Percentiles rank a stretch among this genome's conserved stretches.
Conservation (phyloP, 768 basidiomycete species). For the Pleurotus salmoneostramineus region DNA sequence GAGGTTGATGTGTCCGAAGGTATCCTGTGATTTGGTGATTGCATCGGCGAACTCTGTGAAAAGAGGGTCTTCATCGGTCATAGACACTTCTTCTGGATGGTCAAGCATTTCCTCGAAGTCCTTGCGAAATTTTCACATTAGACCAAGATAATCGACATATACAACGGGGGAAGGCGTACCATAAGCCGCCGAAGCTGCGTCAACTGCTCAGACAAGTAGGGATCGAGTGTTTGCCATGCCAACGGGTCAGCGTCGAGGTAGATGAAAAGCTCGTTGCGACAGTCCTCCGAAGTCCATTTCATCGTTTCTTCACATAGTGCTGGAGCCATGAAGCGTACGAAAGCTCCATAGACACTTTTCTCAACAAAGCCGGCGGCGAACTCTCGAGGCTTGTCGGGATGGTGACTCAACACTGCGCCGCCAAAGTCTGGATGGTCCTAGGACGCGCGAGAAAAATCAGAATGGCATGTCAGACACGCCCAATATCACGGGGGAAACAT, state of each 20-base stretch:
- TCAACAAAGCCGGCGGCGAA: not conserved
- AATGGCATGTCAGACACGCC: not conserved
- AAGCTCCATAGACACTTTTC: not conserved
- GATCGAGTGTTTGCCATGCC: not conserved
- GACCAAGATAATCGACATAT: not conserved
- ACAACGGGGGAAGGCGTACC: not conserved
- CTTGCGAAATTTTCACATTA: not conserved
- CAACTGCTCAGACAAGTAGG: not conserved
- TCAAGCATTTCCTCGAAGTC: not conserved
- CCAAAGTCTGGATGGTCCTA: not conserved
- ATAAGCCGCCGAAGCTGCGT: conserved; percentile 1
- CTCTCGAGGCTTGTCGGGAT: not conserved
- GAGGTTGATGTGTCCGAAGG: not conserved
- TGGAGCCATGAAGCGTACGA: not conserved
- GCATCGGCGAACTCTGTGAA: not conserved
- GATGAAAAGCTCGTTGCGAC: not conserved
- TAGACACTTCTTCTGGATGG: not conserved
- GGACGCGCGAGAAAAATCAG: not conserved
- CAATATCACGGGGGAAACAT: not conserved
- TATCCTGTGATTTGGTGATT: not conserved
- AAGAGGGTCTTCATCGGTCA: not conserved
- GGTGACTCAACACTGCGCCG: not conserved
- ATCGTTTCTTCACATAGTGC: not conserved
- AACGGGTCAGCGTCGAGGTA: not conserved
- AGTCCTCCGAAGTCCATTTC: not conserved